Evolutionary conservation across 2,329 filamentous ascomycete species (phyloP), one percentile per base, ranked within the genome.

Genomic region (Aspergillus intermedius): DNA sequence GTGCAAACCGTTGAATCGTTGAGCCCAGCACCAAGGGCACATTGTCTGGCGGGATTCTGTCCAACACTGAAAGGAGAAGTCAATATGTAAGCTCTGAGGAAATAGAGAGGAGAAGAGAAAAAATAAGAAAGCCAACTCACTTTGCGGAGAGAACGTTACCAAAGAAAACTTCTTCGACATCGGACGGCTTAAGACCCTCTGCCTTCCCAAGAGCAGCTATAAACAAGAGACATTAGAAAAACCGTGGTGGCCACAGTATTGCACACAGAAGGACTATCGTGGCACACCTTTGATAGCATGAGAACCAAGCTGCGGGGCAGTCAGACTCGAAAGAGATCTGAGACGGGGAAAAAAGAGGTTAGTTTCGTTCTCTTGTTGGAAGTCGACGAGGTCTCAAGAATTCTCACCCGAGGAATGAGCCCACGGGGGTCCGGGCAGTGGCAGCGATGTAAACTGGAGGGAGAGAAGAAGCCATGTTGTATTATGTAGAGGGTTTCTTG

Each of bases 61-160:
- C 93, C 93, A 60, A 97, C 81, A 71, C 91, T 95, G 60, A 28
- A 13, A 22, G 10, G 23, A 34, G 15, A 34, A 44, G 25, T 19
- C 10, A 34, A 12, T 5, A 22, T 19, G 10, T 30, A 30, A 10
- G 25, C 25, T 4, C 4, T 5, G 39, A 19, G 28, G 35, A 30
- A 43, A 43, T 25, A 15, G 47, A 37, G 46, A 54, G 32, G 9
- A 13, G 8, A 15, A 40, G 5, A 37, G 7, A 37, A 19, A 54
- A 34, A 12, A 13, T 8, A 15, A 40, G 5, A 19, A 15, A 37
- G 10, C 17, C 17, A 34, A 65, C 78, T 62, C 80, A 95, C 91
- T 91, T 91, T 70, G 91, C 93, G 51, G 91, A 95, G 63, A 98
- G 81, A 59, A 98, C 93, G 77, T 98, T 98, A 72, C 93, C 93